Evolutionary conservation across 805 yeast species (phyloP).

Genomic region (Kregervanrija delftensis): DNA sequence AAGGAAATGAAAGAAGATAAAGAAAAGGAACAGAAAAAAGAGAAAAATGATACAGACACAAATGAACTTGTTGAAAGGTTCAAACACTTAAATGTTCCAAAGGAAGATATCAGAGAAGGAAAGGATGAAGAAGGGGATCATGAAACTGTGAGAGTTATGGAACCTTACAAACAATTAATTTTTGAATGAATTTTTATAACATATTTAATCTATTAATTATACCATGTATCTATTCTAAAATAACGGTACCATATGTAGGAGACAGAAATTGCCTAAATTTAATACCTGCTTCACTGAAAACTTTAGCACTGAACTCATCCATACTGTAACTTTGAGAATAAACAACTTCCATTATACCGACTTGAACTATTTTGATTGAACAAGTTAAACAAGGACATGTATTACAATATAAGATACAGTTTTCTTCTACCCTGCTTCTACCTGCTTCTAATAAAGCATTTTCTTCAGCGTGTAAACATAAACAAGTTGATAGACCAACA

Average conservation of each 20-base stretch:
- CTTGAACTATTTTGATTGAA: conserved; percentile 88
- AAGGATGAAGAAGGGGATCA: neutral
- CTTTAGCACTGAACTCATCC: conserved; percentile 73
- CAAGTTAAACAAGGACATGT: conserved; percentile 98
- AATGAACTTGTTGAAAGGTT: conserved; percentile 7
- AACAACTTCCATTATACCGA: conserved; percentile 86
- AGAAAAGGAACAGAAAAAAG: neutral
- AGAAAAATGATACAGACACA: neutral
- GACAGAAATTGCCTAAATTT: conserved; percentile 53
- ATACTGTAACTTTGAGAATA: conserved; percentile 88
- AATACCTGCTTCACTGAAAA: conserved; percentile 70
- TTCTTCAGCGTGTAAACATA: conserved; percentile 96
- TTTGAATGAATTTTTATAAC: neutral
- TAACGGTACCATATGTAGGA: conserved; percentile 26
- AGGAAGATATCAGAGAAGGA: neutral
- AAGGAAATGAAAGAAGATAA: conserved; percentile 6
- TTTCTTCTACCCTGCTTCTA: conserved; percentile 65
- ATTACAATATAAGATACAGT: conserved; percentile 77
- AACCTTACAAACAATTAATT: neutral
- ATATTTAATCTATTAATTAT: neutral
- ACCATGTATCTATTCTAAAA: conserved; percentile 1
- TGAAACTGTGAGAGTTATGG: neutral
- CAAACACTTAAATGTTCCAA: conserved; percentile 8
- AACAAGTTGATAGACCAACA: conserved; percentile 67
- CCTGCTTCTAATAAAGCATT: conserved; percentile 94